phyloP scores from a whole-genome alignment of 331 rosid genomes.

The Acacia pycnantha region DNA sequence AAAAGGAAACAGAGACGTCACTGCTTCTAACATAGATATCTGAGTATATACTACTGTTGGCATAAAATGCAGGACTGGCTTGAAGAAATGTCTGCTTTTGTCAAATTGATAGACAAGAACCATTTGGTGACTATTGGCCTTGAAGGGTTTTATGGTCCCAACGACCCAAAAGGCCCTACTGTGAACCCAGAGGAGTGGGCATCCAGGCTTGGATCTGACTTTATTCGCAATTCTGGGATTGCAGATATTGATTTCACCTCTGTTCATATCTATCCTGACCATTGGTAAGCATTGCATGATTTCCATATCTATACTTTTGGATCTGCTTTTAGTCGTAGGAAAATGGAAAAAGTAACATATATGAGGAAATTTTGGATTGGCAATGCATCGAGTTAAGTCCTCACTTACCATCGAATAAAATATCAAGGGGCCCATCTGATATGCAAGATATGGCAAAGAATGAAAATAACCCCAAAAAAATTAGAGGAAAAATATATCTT shows the following conservation, averaged over 20 bases:
- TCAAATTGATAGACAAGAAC: conserved; percentile 85
- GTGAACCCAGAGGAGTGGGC: conserved; percentile 95
- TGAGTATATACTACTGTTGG: conserved; percentile 20
- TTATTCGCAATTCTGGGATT: conserved; percentile 74
- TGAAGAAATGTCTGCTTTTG: conserved; percentile 92
- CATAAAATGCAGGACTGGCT: conserved; percentile 85
- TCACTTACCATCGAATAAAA: background rate
- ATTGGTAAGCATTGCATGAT: conserved; percentile 66
- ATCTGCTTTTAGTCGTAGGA: background rate
- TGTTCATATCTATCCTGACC: conserved; percentile 97
- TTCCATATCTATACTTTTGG: conserved; percentile 9
- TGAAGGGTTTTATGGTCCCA: conserved; percentile 98
- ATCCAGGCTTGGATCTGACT: conserved; percentile 90
- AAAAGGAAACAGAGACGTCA: background rate
- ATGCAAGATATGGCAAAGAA: background rate
- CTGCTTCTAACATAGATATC: conserved; percentile 14
- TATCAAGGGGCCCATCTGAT: background rate
- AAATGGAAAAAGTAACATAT: background rate
- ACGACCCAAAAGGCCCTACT: conserved; percentile 59
- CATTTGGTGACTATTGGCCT: conserved; percentile 90
- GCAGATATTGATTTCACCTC: conserved; percentile 79
- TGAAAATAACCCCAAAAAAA: background rate
- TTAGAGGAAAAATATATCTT: background rate
- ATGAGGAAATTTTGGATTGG: background rate
- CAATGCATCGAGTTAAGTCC: background rate